Base-by-base conservation (phyloP, 495 filamentous ascomycete species). In the Neurospora sp. region DNA sequence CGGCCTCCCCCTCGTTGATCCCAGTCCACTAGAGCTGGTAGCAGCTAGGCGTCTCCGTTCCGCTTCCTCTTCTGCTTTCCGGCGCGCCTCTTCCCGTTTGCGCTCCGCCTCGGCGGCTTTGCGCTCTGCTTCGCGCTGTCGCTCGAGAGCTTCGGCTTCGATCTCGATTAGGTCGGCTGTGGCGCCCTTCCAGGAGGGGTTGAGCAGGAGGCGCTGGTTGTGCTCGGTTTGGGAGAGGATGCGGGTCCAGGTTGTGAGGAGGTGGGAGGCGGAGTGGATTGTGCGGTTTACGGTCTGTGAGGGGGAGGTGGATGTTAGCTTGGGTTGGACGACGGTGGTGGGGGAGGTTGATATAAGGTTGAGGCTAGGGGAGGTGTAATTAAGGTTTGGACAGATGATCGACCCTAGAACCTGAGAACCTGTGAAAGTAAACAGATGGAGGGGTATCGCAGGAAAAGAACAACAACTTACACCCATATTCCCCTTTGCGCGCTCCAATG, bases 211-310 rank as follows among this genome's bases (percentile, higher is more conserved):
- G 5, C 96, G 90, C 78, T 98, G 94, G 78, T 96, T 98, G 81
- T 99, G 94, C 82, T 99, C 96, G 0, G 96, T 98, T 79, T 98
- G 96, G 31, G 92, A 94, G 5, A 99, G 88, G 75, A 98, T 98
- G 72, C 94, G 90, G 59, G 94, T 96, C 94, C 94, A 99, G 37
- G 96, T 96, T 76, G 94, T 93, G 42, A 99, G 88, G n/a, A 99
- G 89, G 0, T 93, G 93, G 42, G 94, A 94, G n/a, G 95, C 93
- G 62, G 92, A 94, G 71, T 88, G 84, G 37, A 98, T 92, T 4
- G 96, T 98, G 70, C 88, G 86, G 54, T 92, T 92, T 14, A 99
- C 94, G 14, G 92, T 96, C 91, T 96, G 74, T 31, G 5, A 2
- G 10, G 31, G 5, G 11, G 0, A 27, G 48, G 14, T n/a, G 18